Percentiles rank a stretch among this genome's conserved stretches.
phyloP scores from a whole-genome alignment of 495 filamentous ascomycete species.

The Xylaria scruposa region DNA sequence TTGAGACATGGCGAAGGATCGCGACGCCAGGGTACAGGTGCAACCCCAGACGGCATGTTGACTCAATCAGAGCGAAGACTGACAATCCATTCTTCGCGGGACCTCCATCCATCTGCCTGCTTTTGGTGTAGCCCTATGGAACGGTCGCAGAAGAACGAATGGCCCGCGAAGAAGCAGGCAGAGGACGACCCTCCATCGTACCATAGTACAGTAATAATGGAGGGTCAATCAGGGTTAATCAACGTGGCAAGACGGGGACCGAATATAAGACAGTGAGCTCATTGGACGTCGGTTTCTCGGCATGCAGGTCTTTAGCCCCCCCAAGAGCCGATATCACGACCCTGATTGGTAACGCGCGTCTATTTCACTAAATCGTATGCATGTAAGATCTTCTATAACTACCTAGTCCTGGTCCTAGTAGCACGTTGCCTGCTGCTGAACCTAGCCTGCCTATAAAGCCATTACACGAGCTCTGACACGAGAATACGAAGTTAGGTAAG shows the following conservation, averaged over 20 bases:
- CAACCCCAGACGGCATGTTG: not conserved
- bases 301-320: conserved; percentile 17
- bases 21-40: not conserved
- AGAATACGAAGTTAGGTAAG: conserved; percentile 14
- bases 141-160: not conserved
- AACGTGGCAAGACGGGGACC: conserved; percentile 22
- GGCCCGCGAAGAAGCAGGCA: not conserved
- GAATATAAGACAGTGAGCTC: not conserved
- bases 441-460: not conserved
- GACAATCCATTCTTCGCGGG: not conserved
- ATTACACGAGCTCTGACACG: not conserved
- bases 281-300: conserved; percentile 18
- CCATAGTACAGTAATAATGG: conserved; percentile 16
- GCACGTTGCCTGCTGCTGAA: not conserved
- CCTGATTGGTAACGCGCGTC: conserved; percentile 22
- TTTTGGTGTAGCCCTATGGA: conserved; percentile 9
- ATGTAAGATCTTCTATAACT: conserved; percentile 1
- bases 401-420: not conserved
- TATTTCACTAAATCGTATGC: not conserved
- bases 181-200: not conserved
- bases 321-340: not conserved
- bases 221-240: not conserved
- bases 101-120: not conserved
- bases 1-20: conserved; percentile 13
- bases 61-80: not conserved